Base-by-base conservation (phyloP, 2,329 filamentous ascomycete species). In the Ascochyta pisi region DNA sequence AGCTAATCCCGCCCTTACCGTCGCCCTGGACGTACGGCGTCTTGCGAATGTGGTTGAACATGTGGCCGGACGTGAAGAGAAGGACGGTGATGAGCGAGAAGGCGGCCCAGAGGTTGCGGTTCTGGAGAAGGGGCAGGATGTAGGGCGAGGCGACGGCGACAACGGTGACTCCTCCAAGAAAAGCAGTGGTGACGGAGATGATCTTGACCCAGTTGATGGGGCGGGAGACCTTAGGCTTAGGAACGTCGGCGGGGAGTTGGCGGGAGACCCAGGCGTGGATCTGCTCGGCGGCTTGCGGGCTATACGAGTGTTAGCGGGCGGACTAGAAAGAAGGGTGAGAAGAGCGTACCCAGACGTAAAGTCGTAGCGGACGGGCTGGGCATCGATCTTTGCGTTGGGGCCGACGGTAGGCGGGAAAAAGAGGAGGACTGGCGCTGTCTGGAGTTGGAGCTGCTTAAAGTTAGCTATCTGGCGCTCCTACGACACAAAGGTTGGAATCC, bases 1-100 rank as follows among this genome's bases (percentile, higher is more conserved):
- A 98, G 71, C 79, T 90, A 60, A 99, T 86, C 5, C 92, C 92
- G 16, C 95, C 95, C 50, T 85, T 87, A 34, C 92, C 91, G 73
- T 98, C 88, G 38, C 89, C 90, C 38, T 87, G 83, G 29, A 98
- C 92, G 68, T 99, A 99, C 3, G 95, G 95, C 3, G 96, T 91
- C 76, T 95, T 94, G 67, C 96, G 87, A 72, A 99, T 99, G 73
- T 97, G 93, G 77, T 98, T 99, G 84, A 96, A 99, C 96, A 99
- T 99, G 78, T 98, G 93, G 35, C 95, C 96, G 67, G 90, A 95
- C 42, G 90, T 97, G 79, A 98, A 99, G 54, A 97, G 82, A 38
- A 99, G 84, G 61, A 99, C 93, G 13, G 88, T 83, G 69, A 98
- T 92, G 65, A 99, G 81, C 76, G 90, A 96, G 69, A 96, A 78